Base-by-base conservation (phyloP, 1,139 yeast genomes). In the Yarrowia galli region DNA sequence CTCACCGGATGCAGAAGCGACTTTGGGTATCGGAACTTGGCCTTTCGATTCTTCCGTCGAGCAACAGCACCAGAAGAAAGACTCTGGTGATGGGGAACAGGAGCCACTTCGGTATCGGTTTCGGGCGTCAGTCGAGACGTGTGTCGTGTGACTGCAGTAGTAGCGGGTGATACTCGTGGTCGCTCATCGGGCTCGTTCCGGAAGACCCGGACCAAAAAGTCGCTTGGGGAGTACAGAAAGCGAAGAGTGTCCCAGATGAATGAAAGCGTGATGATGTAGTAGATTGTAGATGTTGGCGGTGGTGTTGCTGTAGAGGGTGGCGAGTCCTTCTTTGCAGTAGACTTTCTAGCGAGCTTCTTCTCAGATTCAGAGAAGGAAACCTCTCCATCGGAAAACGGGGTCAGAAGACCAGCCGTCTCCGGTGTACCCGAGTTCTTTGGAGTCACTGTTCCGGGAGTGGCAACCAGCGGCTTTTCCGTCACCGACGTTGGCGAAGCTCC, bases 191-290 rank as follows among this genome's bases (percentile, higher is more conserved):
- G 46, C 18, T 56, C 51, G 64, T 58, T 58, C 43, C 64, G 64
- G 42, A 58, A 58, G 15, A 58, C 64, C 13, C 64, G 38, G 25
- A 58, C 64, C 32, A 58, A 20, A 20, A 58, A 58, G 32, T 42
- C 51, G 40, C 64, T 20, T 10, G 64, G 64, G 22, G 40, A 58
- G 22, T 40, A 40, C 32, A 58, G 40, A 10, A 42, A 58, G 16
- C 51, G 49, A 10, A 58, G 64, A 16, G 64, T 58, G 51, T 58
- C 64, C 64, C 64, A 58, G 42, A 58, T 43, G 51, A 58, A 58
- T 2, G 64, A 58, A 15, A 58, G 42, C 4, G 64, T 58, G 40
- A 58, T 32, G 20, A 58, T 42, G 36, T 58, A 58, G 42, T 58
- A 58, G 36, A 58, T 40, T 28, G 64, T 42, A 8, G 51, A 43